Base-by-base conservation (phyloP, 2,329 filamentous ascomycete species). In the Pseudopyricularia javanii region DNA sequence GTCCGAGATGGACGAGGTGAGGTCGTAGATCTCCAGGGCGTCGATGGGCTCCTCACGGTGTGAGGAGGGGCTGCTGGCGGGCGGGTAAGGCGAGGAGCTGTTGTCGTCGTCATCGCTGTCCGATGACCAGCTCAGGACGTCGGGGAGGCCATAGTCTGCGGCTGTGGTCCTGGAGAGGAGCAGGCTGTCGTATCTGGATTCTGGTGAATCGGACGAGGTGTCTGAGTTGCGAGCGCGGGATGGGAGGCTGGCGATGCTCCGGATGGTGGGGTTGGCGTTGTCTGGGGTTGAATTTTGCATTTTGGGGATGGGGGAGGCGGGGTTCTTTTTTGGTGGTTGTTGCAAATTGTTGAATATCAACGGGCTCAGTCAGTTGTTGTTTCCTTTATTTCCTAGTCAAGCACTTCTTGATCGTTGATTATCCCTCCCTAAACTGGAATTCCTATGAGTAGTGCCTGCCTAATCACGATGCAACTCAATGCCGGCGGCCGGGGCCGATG, bases 1-100 rank as follows among this genome's bases (percentile, higher is more conserved):
- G 67, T 98, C 93, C 24, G 88, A 91, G 63, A 98, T 96, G 60
- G 87, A 86, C 57, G 90, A 88, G 61, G 98, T 93, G 56, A 98
- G 78, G 72, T 98, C 90, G 65, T 91, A 98, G 43, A 98, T 91
- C 69, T 98, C 93, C 68, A 96, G 93, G 67, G 94, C 88, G 64
- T 98, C 93, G 59, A 98, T 95, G 54, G 87, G 86, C 61, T 97
- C 91, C n/a, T n/a, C 34, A 83, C 75, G 1, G 74, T 72, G n/a
- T 20, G 24, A 7, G 14, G 37, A 3, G 37, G 24, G 20, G 37
- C 15, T 12, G 37, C 20, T 24, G 37, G 17, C 24, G 37, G 37
- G 24, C 17, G 37, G 37, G 37, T 20, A 43, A 43, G 37, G 37
- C 49, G 81, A 76, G 54, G 84, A 80, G 54, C 82, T 79, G 50